Conservation (phyloP, 495 filamentous ascomycete species). For the Bacidia rubella region DNA sequence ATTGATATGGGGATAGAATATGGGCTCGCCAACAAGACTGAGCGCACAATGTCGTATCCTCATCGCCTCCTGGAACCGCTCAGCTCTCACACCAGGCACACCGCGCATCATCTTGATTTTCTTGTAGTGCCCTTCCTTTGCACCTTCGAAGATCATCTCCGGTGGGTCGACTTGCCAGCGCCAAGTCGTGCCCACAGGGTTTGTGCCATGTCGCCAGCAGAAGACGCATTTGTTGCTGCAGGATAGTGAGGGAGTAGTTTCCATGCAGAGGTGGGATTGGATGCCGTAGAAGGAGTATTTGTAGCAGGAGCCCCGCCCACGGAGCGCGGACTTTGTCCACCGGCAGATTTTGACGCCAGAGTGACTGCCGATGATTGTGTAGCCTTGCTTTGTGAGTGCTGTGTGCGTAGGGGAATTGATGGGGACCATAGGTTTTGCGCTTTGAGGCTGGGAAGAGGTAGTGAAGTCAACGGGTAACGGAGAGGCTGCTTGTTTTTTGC, state of each 20-base stretch:
- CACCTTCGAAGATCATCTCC: constrained; percentile 73
- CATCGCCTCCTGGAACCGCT: constrained; percentile 87
- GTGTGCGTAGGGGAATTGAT: constrained; percentile 75
- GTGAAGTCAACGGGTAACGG: constrained; percentile 77
- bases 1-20: constrained; percentile 97
- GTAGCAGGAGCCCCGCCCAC: constrained; percentile 89
- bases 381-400: constrained; percentile 88
- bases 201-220: constrained; percentile 96
- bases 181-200: constrained; percentile 92
- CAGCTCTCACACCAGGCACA: constrained; percentile 80
- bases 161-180: constrained; percentile 89
- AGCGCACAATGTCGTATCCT: constrained; percentile 84
- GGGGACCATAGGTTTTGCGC: constrained; percentile 83
- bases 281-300: constrained; percentile 97
- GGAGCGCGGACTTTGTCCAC: constrained; percentile 96
- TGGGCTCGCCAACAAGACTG: constrained; percentile 83
- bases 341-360: constrained; percentile 95
- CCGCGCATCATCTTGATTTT: constrained; percentile 97
- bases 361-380: constrained; percentile 87
- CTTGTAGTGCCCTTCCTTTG: constrained; percentile 83
- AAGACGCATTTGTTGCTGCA: constrained; percentile 98
- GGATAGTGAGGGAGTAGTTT: constrained; percentile 85
- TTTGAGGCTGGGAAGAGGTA: constrained; percentile 31
- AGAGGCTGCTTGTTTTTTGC: constrained; percentile 14
- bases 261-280: constrained; percentile 91